Evolutionary conservation across 257 asterid species (phyloP), one percentile per base, ranked within the genome.

Genomic region (Salvia hispanica): DNA sequence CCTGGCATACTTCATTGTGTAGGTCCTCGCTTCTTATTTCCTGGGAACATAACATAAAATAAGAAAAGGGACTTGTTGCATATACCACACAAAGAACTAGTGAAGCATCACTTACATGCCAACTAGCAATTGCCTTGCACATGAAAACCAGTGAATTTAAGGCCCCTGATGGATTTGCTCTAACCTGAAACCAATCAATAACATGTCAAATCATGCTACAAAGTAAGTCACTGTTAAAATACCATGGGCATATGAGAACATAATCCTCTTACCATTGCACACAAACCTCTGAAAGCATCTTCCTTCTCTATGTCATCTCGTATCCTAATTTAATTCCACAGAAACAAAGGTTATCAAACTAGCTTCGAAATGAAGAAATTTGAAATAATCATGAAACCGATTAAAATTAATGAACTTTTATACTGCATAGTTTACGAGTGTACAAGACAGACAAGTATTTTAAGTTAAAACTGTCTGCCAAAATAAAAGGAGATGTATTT

Each of bases 221-320:
- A 56, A 21, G 13, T 62, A 70, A 47, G 62, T 44, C 34, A 44
- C n/a, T 6, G n/a, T 74, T 13, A 9, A 6, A 39, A 33, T 48
- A 36, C 5, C 57, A 61, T 8, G 9, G 43, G 39, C 34, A 43
- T 45, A 61, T 2, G 33, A 63, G 43, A 70, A 64, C 25, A 74
- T 40, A 0, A 44, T 43, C 40, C 11, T 42, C 63, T 74, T 83
- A 90, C 98, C 97, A 93, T 71, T 67, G 96, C 96, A 67, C 97
- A 93, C 79, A 93, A 83, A 72, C 98, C 98, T 71, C 90, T 79
- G 80, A 93, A 93, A 64, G 98, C 97, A 39, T 93, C 98, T 80
- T 93, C 98, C 71, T 93, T 93, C 84, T 93, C 98, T 67, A 88
- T 78, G 78, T 90, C 97, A 80, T 93, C 98, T 45, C 98, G 96